A percentile compares a stretch with the other conserved stretches of the same genome.
These are phyloP conservation scores for Phragmites australis DNA, from an alignment of 176 grass and related monocot genomes.

Conservation along the genomic window DNA sequence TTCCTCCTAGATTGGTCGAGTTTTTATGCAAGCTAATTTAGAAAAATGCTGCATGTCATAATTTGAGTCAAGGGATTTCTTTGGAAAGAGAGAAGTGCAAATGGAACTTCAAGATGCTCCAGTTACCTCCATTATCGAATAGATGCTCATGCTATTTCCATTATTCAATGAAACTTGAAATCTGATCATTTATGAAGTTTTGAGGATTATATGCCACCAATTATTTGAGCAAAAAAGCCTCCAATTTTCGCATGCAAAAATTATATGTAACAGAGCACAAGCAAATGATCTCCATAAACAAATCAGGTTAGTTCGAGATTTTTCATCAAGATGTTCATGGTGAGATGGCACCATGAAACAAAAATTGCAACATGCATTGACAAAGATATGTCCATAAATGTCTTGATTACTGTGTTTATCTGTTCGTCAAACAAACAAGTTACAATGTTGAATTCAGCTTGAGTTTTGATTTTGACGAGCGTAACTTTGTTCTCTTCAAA, in stretches of 20 bases:
- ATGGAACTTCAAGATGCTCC: neutral
- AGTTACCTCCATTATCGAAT: neutral
- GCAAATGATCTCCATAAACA: neutral
- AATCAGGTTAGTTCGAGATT: neutral
- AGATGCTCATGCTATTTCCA: neutral
- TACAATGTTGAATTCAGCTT: neutral
- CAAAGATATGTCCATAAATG: neutral
- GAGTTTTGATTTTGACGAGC: neutral
- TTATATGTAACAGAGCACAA: neutral
- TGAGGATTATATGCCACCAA: neutral
- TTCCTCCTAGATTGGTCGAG: too few species aligned
- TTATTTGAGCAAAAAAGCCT: neutral
- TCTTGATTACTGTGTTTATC: neutral
- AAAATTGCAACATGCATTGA: neutral
- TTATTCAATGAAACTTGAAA: conserved; percentile 20
- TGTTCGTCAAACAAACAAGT: neutral
- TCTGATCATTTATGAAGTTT: neutral
- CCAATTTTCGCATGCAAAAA: neutral
- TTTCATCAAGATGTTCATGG: neutral
- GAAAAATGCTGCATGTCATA: neutral
- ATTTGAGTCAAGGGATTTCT: neutral
- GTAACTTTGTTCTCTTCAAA: neutral
- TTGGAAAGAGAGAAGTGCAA: neutral
- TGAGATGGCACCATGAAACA: neutral
- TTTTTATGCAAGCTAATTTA: neutral